Conservation (phyloP, 495 filamentous ascomycete genomes). For the Penicillium manginii region DNA sequence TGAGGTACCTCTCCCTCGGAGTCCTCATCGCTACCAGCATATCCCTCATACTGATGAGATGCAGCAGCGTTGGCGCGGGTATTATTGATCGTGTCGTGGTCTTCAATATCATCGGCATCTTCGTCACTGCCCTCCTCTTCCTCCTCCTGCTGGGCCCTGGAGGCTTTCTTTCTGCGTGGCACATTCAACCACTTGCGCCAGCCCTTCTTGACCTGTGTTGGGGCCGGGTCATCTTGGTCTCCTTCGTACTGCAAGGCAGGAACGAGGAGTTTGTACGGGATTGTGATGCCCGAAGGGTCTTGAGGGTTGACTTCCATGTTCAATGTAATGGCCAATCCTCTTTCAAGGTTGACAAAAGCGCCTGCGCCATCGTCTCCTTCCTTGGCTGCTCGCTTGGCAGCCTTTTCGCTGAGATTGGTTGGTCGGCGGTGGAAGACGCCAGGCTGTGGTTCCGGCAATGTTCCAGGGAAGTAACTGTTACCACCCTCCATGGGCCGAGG, state of each 20-base stretch:
- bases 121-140: slow-evolving; percentile 15
- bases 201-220: slow-evolving; percentile 42
- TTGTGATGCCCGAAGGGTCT: slow-evolving; percentile 87
- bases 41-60: slow-evolving; percentile 27
- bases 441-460: slow-evolving; percentile 38
- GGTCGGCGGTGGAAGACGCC: slow-evolving; percentile 70
- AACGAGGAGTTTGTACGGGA: slow-evolving; percentile 83
- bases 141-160: slow-evolving; percentile 13
- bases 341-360: slow-evolving; percentile 65
- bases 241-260: slow-evolving; percentile 68
- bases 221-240: slow-evolving; percentile 45
- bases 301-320: slow-evolving; percentile 84
- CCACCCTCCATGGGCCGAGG: slow-evolving; percentile 33
- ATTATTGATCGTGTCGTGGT: slow-evolving; percentile 33
- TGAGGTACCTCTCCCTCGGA: slow-evolving; percentile 24
- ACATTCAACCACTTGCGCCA: slow-evolving; percentile 48
- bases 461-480: slow-evolving; percentile 46
- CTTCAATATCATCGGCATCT: slow-evolving; percentile 34
- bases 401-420: slow-evolving; percentile 67
- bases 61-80: slow-evolving; percentile 31
- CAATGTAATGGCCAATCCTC: slow-evolving; percentile 80
- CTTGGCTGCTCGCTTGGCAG: slow-evolving; percentile 45
- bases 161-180: slow-evolving; percentile 30
- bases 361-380: slow-evolving; percentile 47
- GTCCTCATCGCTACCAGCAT: slow-evolving; percentile 33